phyloP scores from a whole-genome alignment of 768 basidiomycete genomes.

The Filobasidium wieringae region DNA sequence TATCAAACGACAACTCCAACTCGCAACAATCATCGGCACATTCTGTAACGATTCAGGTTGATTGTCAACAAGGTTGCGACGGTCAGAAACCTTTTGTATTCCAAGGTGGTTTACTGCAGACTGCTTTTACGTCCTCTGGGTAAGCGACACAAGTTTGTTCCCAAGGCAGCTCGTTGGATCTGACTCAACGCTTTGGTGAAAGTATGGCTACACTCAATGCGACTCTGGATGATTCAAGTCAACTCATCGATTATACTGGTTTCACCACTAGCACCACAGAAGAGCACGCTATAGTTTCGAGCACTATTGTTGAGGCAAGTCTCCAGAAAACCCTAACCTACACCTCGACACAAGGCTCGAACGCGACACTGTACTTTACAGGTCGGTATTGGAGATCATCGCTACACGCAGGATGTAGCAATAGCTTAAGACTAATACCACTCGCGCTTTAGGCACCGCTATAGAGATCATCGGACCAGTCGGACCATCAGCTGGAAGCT shows the following conservation, averaged over 20 bases:
- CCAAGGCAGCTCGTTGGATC: background rate
- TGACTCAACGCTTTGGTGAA: background rate
- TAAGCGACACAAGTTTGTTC: background rate
- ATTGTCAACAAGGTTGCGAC: background rate
- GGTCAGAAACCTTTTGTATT: background rate
- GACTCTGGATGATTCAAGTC: constrained; percentile 1
- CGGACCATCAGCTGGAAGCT: background rate
- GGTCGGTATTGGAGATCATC: no score
- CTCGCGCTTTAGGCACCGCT: background rate
- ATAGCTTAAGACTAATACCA: background rate
- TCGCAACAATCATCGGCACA: no score
- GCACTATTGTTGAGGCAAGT: background rate
- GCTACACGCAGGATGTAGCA: background rate
- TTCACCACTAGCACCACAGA: background rate
- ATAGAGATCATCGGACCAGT: background rate
- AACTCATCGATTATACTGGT: constrained; percentile 5
- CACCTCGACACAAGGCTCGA: background rate
- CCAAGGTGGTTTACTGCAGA: background rate
- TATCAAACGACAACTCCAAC: no score
- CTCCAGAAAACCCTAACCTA: constrained; percentile 3
- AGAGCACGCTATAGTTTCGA: background rate
- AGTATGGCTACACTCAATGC: background rate
- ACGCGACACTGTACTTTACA: constrained; percentile 6
- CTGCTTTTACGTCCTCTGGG: background rate
- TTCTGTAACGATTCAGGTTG: background rate